A percentile compares a stretch with the other conserved stretches of the same genome.
Evolutionary conservation across 2,329 filamentous ascomycete genomes (phyloP).

Genomic region (Fusarium newnesense): DNA sequence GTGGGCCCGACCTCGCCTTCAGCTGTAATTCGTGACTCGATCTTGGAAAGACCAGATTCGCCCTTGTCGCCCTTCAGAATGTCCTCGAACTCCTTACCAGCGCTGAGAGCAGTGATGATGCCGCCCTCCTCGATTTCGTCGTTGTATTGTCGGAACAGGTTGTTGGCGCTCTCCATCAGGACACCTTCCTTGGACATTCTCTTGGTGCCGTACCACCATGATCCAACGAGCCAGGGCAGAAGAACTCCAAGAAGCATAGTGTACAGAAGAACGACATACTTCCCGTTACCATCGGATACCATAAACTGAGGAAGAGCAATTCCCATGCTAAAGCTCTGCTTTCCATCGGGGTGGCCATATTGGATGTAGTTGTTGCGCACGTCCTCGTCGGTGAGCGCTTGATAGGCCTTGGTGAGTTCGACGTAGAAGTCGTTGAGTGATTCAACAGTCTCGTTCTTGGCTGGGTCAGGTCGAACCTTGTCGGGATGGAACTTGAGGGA

Average conservation of each 20-base stretch:
- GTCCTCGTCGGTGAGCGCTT: constrained; percentile 96
- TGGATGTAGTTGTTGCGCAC: constrained; percentile 96
- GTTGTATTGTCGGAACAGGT: constrained; percentile 92
- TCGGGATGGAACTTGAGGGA: constrained; percentile 92
- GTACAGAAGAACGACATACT: constrained; percentile 93
- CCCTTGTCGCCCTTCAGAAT: constrained; percentile 81
- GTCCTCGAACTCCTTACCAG: constrained; percentile 85
- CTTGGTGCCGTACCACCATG: constrained; percentile 99
- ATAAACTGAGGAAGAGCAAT: constrained; percentile 96
- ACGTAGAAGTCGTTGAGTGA: constrained; percentile 89
- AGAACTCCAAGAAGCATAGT: constrained; percentile 87
- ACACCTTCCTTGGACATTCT: constrained; percentile 93
- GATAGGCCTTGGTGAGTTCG: constrained; percentile 97
- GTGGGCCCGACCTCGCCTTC: constrained; percentile 63
- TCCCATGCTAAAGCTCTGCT: constrained; percentile 97
- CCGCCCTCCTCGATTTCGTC: constrained; percentile 84
- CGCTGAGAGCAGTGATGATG: constrained; percentile 83
- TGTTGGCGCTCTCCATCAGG: constrained; percentile 91
- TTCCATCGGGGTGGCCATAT: constrained; percentile 96
- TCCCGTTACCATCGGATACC: constrained; percentile 91
- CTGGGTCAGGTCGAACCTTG: constrained; percentile 83
- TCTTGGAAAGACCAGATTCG: constrained; percentile 81
- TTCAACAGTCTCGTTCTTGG: constrained; percentile 91
- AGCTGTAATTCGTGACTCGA: constrained; percentile 83
- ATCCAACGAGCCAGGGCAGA: constrained; percentile 91